Evolutionary conservation across 805 yeast genomes (phyloP).

Genomic region (Sugiyamaella chiloensis): DNA sequence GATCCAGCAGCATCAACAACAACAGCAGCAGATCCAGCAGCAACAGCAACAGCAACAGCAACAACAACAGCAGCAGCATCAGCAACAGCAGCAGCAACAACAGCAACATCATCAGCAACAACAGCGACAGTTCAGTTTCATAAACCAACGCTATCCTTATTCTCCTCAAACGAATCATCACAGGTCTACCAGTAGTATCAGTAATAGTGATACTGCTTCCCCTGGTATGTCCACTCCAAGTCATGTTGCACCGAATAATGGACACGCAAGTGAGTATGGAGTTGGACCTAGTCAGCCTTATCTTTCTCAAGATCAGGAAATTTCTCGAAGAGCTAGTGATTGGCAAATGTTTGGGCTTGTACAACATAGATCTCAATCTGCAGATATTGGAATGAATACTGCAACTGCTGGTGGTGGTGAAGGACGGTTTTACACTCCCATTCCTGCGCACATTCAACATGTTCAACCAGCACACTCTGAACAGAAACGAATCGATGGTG

Average conservation of each 20-base stretch:
- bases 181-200: conserved; percentile 4
- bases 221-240: background rate
- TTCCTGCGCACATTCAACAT: conserved; percentile 4
- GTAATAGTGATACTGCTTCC: background rate
- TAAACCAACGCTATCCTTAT: conserved; percentile 2
- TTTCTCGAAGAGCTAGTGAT: background rate
- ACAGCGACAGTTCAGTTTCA: conserved; percentile 7
- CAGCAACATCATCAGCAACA: conserved; percentile 35
- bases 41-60: background rate
- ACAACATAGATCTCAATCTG: conserved; percentile 17
- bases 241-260: background rate
- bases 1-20: conserved; percentile 4
- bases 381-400: conserved; percentile 7
- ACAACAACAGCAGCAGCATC: conserved; percentile 72
- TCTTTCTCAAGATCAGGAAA: background rate
- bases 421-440: background rate
- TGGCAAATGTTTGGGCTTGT: conserved; percentile 12
- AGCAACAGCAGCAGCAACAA: conserved; percentile 91
- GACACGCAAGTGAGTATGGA: conserved; percentile 2
- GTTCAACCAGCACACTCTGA: conserved; percentile 8
- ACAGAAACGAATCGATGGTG: conserved; percentile 6
- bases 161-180: conserved; percentile 3
- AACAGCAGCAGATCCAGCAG: background rate
- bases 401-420: conserved; percentile 1
- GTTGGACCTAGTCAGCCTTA: background rate